phyloP scores from a whole-genome alignment of 345 rosid species.

The Diplotaxis tenuifolia region DNA sequence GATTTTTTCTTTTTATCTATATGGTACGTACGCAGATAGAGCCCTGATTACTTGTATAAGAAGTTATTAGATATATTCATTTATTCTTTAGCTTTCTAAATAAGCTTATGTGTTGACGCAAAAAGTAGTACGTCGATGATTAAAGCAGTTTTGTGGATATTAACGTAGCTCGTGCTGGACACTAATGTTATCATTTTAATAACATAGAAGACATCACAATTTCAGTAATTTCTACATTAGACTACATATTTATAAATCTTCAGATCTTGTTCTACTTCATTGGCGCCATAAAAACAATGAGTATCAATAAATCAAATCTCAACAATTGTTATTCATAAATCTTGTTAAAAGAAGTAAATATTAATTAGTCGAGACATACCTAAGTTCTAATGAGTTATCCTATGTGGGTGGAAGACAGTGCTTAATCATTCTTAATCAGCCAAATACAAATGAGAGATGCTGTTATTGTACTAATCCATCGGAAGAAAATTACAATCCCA shows the following conservation, averaged over 20 bases:
- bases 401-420: conserved; percentile 21
- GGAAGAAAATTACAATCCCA: conserved; percentile 13
- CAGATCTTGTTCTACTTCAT: conserved; percentile 6
- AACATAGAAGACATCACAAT: neutral
- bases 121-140: neutral
- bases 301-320: conserved; percentile 14
- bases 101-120: neutral
- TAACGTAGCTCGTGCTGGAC: conserved; percentile 2
- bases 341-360: no score
- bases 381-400: neutral
- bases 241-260: neutral
- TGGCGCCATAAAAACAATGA: neutral
- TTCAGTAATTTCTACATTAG: neutral
- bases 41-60: neutral
- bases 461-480: conserved; percentile 13
- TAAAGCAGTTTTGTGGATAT: neutral
- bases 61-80: conserved; percentile 8
- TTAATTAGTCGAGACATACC: neutral
- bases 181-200: neutral
- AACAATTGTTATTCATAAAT: neutral
- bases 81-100: neutral
- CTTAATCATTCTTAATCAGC: conserved; percentile 25
- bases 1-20: neutral
- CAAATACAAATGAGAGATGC: conserved; percentile 5
- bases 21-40: neutral